Base-by-base conservation (phyloP, 2,329 filamentous ascomycete species). In the Penicillium sp. region DNA sequence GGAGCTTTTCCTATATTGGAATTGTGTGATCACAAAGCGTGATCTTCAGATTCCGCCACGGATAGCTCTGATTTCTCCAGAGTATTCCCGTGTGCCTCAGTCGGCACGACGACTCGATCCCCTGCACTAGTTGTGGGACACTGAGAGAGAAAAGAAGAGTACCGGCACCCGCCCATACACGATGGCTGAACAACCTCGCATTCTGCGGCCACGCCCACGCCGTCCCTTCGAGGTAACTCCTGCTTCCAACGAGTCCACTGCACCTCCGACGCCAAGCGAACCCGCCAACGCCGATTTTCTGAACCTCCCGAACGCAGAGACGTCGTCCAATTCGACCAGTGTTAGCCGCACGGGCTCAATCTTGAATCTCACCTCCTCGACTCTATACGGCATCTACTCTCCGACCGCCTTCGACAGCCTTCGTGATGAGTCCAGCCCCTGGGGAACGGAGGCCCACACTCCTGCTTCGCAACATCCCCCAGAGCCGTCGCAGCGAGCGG, bases 351-450 rank as follows among this genome's bases (percentile, higher is more conserved):
- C 88, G 24, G 87, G 89, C 64, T 96, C 92, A 10, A 85, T 92
- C 58, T 81, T 92, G 70, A 96, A 97, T 73, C 83, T 99, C 60
- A 96, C 92, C 4, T 89, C 90, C 10, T 93, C 92, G 2, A 96
- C 95, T 0, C 84, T 99, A 5, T 90, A 89, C 66, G 94, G 95
- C 55, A 99, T 99, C 69, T 99, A 96, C 80, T 88, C 87, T 11
- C 87, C 87, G 6, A 85, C 85, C 0, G 82, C 83, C 35, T 84
- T 84, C 58, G 80, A 84, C 46, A 76, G 63, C 77, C 83, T 65
- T 75, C 80, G 69, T 59, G 85, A 86, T 64, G 87, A 88, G 61
- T 75, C 82, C 56, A 92, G 89, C 11, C 91, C 91, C 2, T 95
- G 89, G 88, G 91, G 89, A 24, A 90, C 87, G 0, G 91, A 91